Percentiles rank a stretch among this genome's conserved stretches.
phyloP scores from a whole-genome alignment of 176 grass and related monocot genomes.

The Paspalum notatum region DNA sequence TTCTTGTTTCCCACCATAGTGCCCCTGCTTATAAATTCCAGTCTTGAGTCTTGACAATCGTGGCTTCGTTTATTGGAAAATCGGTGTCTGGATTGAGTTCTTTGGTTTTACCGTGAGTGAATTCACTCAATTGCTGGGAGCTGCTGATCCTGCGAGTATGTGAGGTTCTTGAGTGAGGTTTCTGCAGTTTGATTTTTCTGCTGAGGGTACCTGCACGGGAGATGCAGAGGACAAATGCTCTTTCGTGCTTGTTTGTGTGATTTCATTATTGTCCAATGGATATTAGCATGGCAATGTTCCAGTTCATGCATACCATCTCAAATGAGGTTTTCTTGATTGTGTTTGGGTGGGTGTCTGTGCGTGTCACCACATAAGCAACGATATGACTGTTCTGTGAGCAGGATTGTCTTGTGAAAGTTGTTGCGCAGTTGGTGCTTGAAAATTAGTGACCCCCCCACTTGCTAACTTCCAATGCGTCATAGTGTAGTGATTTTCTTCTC shows the following conservation, averaged over 20 bases:
- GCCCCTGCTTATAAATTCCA: background rate
- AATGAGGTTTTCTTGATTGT: constrained; percentile 20
- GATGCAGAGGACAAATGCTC: background rate
- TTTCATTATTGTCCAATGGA: background rate
- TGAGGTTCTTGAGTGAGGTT: background rate
- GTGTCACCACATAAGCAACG: background rate
- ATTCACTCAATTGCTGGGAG: background rate
- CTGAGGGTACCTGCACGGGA: background rate
- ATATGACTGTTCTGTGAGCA: background rate
- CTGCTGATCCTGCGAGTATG: background rate
- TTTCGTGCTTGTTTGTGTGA: background rate
- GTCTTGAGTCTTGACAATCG: background rate
- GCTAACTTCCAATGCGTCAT: background rate
- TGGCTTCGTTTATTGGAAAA: constrained; percentile 9
- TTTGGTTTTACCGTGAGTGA: background rate
- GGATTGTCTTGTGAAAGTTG: background rate
- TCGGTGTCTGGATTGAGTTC: background rate
- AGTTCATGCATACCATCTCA: background rate
- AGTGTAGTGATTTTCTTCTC: background rate
- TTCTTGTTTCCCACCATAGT: background rate
- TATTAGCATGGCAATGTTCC: background rate
- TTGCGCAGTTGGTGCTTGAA: background rate
- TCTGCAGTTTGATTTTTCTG: constrained; percentile 12
- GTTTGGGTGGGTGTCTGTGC: background rate
- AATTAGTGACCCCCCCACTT: background rate